Evolutionary conservation across 768 basidiomycete species (phyloP).

Genomic region (Trametes coccinea): DNA sequence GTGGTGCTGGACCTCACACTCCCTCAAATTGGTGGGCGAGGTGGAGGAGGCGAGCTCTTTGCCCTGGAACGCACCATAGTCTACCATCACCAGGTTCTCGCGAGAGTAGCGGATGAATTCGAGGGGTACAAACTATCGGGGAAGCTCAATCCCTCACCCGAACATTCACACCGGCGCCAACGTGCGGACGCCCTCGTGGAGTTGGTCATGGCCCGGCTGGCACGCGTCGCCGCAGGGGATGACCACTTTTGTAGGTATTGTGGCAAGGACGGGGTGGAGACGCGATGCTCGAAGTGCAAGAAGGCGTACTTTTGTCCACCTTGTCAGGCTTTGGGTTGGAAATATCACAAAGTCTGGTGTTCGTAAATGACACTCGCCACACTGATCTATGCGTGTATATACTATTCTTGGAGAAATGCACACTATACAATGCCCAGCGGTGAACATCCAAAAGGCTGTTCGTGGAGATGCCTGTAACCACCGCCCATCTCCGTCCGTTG

Average conservation of each 20-base stretch:
- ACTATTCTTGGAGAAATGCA: too few relatives aligned
- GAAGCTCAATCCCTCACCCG: conserved; percentile 14
- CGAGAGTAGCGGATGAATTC: conserved; percentile 17
- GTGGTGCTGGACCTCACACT: conserved; percentile 23
- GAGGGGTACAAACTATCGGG: conserved; percentile 10
- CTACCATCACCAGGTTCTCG: conserved; percentile 23
- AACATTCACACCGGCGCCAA: neutral
- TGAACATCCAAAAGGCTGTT: too few relatives aligned
- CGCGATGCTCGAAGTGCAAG: conserved; percentile 26
- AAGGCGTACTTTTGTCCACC: conserved; percentile 21
- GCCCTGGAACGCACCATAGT: conserved; percentile 23
- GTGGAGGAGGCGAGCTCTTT: conserved; percentile 25
- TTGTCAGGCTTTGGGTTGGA: conserved; percentile 24
- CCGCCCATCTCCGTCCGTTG: too few relatives aligned
- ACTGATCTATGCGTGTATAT: too few relatives aligned
- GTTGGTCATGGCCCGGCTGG: conserved; percentile 18
- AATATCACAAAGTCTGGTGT: conserved; percentile 26
- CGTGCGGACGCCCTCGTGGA: conserved; percentile 14
- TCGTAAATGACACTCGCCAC: neutral
- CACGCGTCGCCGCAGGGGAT: conserved; percentile 15
- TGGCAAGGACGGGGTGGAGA: conserved; percentile 22
- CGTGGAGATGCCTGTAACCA: too few relatives aligned
- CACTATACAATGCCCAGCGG: too few relatives aligned
- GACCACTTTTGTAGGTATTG: conserved; percentile 28
- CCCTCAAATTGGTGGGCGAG: conserved; percentile 23